phyloP scores from a whole-genome alignment of 768 basidiomycete species.

The Leccinum pellstonianum region DNA sequence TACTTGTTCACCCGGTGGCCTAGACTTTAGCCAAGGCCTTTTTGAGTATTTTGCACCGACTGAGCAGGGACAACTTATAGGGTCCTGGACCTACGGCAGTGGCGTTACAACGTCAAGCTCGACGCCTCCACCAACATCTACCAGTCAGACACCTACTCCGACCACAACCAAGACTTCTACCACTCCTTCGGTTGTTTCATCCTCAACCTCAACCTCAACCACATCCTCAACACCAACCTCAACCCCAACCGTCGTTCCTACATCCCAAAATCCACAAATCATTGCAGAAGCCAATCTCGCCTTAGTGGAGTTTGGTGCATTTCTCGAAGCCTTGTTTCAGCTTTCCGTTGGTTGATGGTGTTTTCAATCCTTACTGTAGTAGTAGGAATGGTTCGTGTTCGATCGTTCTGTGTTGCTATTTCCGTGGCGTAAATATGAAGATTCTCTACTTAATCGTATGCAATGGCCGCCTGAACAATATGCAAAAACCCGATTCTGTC shows the following conservation, averaged over 20 bases:
- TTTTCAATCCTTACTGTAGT: background rate
- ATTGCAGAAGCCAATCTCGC: conserved; percentile 26
- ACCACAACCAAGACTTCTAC: conserved; percentile 13
- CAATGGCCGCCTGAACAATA: conserved; percentile 34
- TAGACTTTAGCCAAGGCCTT: conserved; percentile 49
- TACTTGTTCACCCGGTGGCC: conserved; percentile 38
- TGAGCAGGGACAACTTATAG: conserved; percentile 36
- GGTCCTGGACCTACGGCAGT: conserved; percentile 41
- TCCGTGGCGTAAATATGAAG: background rate
- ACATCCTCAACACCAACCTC: conserved; percentile 9
- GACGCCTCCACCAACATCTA: conserved; percentile 17
- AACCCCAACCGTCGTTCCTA: conserved; percentile 16
- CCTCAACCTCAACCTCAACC: background rate
- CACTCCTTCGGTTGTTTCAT: conserved; percentile 5
- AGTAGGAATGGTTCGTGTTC: background rate
- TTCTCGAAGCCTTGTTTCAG: conserved; percentile 18
- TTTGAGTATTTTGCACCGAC: conserved; percentile 41
- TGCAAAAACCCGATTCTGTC: conserved; percentile 33
- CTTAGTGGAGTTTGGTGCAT: conserved; percentile 22
- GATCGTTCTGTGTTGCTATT: background rate
- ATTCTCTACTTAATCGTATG: conserved; percentile 12
- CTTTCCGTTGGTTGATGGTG: conserved; percentile 2
- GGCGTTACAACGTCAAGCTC: conserved; percentile 23
- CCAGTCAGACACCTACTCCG: conserved; percentile 23
- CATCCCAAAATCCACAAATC: conserved; percentile 20